Evolutionary conservation across 768 basidiomycete species (phyloP).

Genomic region (Boletus subparvulus): DNA sequence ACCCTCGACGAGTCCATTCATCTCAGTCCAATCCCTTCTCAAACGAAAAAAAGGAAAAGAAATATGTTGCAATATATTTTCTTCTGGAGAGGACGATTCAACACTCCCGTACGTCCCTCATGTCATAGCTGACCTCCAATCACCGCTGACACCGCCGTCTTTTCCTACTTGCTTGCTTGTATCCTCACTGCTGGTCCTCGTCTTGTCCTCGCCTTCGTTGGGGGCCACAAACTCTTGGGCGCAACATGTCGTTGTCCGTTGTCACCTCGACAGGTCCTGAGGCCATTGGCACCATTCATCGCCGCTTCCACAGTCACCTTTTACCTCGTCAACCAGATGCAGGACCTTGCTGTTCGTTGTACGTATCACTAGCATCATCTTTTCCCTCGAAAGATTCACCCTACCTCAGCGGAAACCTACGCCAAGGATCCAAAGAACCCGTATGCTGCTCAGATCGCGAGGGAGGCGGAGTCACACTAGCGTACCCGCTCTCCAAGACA

Average conservation of each 20-base stretch:
- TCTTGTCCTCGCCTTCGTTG: not conserved
- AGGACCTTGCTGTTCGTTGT: slow-evolving; percentile 72
- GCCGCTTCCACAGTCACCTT: slow-evolving; percentile 61
- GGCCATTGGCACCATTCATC: slow-evolving; percentile 82
- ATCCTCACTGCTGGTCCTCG: not conserved
- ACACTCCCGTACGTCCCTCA: slow-evolving; percentile 25
- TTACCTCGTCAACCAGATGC: slow-evolving; percentile 65
- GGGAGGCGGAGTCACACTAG: slow-evolving; percentile 50
- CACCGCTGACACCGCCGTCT: not conserved
- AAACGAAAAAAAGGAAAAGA: not conserved
- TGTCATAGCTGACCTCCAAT: not conserved
- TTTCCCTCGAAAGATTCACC: not conserved
- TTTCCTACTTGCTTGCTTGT: not conserved
- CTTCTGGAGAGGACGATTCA: slow-evolving; percentile 29
- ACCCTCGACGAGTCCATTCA: not conserved
- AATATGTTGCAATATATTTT: slow-evolving; percentile 26
- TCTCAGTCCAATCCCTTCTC: not conserved
- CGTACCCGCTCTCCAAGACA: not conserved
- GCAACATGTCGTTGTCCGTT: no score
- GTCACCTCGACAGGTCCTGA: slow-evolving; percentile 49
- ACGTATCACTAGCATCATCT: slow-evolving; percentile 33
- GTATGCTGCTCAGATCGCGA: slow-evolving; percentile 74
- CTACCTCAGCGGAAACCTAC: slow-evolving; percentile 55
- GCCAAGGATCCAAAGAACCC: slow-evolving; percentile 81
- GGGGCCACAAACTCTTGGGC: not conserved